phyloP scores from a whole-genome alignment of 1,284 basidiomycete species.

The Sutorius eximius region DNA sequence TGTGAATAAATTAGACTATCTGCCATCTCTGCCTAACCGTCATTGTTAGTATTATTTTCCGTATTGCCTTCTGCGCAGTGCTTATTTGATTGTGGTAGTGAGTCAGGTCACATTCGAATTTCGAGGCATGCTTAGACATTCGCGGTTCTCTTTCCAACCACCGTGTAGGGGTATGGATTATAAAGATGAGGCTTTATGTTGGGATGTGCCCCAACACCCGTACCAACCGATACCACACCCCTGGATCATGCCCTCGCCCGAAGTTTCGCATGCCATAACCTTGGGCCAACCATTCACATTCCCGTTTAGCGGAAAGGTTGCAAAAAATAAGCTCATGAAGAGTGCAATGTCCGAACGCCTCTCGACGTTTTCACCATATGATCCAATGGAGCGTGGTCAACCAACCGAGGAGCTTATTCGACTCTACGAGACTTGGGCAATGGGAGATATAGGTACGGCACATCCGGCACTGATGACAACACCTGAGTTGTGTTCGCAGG shows the following conservation, averaged over 20 bases:
- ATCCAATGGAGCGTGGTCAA: slow-evolving; percentile 32
- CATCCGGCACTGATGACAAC: neutral
- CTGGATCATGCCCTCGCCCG: slow-evolving; percentile 18
- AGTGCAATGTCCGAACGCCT: slow-evolving; percentile 37
- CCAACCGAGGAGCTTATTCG: slow-evolving; percentile 36
- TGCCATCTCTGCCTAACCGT: neutral
- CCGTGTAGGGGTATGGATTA: slow-evolving; percentile 12
- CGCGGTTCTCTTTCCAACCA: slow-evolving; percentile 15
- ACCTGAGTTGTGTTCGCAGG: slow-evolving; percentile 17
- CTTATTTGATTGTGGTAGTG: slow-evolving; percentile 9
- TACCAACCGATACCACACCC: slow-evolving; percentile 15
- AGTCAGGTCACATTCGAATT: neutral
- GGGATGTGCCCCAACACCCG: slow-evolving; percentile 18
- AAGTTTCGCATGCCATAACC: slow-evolving; percentile 17
- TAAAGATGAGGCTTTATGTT: slow-evolving; percentile 20
- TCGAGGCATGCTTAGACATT: slow-evolving; percentile 18
- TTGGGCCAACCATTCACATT: slow-evolving; percentile 29
- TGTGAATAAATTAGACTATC: neutral
- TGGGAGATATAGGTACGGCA: slow-evolving; percentile 33
- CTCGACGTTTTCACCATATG: slow-evolving; percentile 33
- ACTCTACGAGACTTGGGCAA: slow-evolving; percentile 36
- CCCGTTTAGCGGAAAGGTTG: slow-evolving; percentile 31
- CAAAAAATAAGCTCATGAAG: slow-evolving; percentile 36
- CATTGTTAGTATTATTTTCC: slow-evolving; percentile 8
- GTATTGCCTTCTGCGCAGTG: neutral